Evolutionary conservation across 805 yeast species (phyloP).

Genomic region (Cyberlindnera euphorbiiphila): DNA sequence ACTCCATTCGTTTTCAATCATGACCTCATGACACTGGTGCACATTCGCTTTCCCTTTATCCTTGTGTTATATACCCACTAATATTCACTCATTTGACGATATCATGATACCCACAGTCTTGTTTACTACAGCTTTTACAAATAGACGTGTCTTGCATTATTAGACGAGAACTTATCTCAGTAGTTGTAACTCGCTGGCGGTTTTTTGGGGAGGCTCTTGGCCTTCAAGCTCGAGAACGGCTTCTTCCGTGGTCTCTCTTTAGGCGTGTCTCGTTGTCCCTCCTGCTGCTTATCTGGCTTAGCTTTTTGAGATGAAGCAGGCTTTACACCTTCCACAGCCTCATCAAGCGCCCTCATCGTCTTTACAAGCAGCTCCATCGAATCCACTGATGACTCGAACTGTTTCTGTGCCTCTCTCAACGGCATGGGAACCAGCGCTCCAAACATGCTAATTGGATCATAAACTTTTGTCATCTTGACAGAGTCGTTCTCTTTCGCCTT

Average conservation of each 20-base stretch:
- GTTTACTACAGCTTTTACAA: not conserved
- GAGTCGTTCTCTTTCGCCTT: not conserved
- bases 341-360: slow-evolving; percentile 4
- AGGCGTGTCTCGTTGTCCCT: too few relatives aligned
- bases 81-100: slow-evolving; percentile 12
- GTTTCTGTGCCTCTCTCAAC: slow-evolving; percentile 35
- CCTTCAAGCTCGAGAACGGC: too few relatives aligned
- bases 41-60: not conserved
- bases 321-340: not conserved
- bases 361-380: slow-evolving; percentile 7
- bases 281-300: too few relatives aligned
- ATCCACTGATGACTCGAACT: slow-evolving; percentile 34
- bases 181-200: too few relatives aligned
- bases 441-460: slow-evolving; percentile 43
- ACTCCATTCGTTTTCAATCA: too few relatives aligned
- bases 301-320: too few relatives aligned
- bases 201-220: too few relatives aligned
- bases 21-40: too few relatives aligned
- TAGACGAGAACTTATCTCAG: not conserved
- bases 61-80: slow-evolving; percentile 1
- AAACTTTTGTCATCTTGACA: slow-evolving; percentile 3
- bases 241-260: too few relatives aligned
- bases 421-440: slow-evolving; percentile 44
- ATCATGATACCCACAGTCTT: too few relatives aligned
- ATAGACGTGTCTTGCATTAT: slow-evolving; percentile 4